phyloP scores from a whole-genome alignment of 2,329 filamentous ascomycete genomes.

The Penicillium thymicola region DNA sequence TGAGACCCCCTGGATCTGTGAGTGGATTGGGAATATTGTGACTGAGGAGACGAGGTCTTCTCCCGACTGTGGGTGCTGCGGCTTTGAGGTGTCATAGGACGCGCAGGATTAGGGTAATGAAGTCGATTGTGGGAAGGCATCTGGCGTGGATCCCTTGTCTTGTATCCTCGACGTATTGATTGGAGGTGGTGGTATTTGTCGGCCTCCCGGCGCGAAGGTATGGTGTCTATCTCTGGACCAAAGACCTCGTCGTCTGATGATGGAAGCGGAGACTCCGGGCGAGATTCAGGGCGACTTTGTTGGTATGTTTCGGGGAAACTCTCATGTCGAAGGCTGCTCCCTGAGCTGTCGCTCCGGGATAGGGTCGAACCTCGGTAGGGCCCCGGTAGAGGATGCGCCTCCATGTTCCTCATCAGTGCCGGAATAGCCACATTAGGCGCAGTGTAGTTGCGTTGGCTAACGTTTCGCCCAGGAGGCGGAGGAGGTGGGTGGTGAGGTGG shows the following conservation, averaged over 20 bases:
- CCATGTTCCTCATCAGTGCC: conserved; percentile 7
- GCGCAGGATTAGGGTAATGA: conserved; percentile 10
- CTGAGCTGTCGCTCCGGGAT: conserved; percentile 25
- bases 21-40: conserved; percentile 23
- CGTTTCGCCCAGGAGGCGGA: conserved; percentile 3
- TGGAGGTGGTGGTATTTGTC: conserved; percentile 14
- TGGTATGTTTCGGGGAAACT: conserved; percentile 17
- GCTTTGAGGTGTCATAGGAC: conserved; percentile 25
- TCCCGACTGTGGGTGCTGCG: conserved; percentile 19
- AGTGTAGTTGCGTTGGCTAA: conserved; percentile 18
- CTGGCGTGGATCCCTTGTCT: conserved; percentile 10
- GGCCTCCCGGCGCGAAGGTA: conserved; percentile 9
- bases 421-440: conserved; percentile 8
- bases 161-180: conserved; percentile 10
- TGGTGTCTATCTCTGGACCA: conserved; percentile 12
- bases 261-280: conserved; percentile 35
- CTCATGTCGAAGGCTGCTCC: conserved; percentile 23
- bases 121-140: conserved; percentile 5
- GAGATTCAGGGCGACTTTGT: conserved; percentile 27
- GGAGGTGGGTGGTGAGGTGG: conserved; percentile 23
- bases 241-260: conserved; percentile 43
- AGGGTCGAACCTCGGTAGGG: conserved; percentile 16
- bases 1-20: conserved; percentile 22
- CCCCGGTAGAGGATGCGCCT: conserved; percentile 6
- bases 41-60: conserved; percentile 24